Base-by-base conservation (phyloP, 1,139 yeast genomes). In the Zhuliangozyma blackwelliae region DNA sequence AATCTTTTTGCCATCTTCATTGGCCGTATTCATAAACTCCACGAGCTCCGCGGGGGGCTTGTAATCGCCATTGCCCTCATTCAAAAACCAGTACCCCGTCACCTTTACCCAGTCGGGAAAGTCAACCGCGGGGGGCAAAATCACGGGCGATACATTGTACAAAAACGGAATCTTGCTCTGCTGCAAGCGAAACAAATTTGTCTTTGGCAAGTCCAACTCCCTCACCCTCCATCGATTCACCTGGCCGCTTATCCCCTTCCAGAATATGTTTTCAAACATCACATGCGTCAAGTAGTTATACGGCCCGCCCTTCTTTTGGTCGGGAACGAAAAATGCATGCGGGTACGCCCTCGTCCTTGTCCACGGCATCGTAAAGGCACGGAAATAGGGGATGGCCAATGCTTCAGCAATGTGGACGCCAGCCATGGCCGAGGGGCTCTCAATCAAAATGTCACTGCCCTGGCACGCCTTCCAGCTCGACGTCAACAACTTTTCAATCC, bases 291-390 rank as follows among this genome's bases (percentile, higher is more conserved):
- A 67, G 52, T 87, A 87, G 55, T 90, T 90, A 61, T 90, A 90
- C 5, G 92, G 82, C 1, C 97, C 96, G 7, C 97, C 96, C 58
- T 84, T 77, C 54, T 84, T 87, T 56, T 85, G 95, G 42, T 88
- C 97, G 0, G 97, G 97, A 5, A 88, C 96, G 51, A 90, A 81
- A 48, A 90, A 89, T 0, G 97, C 97, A 65, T 90, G 97, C 1
- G 97, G 97, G 54, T 90, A 90, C 0, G 96, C 95, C 46, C 95
- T 72, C 0, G 97, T 90, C 48, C 96, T 66, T 0, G 97, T 87
- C 97, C 97, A 90, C 0, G 97, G 97, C 97, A 90, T 90, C 0
- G 97, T 92, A 54, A 90, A 92, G 0, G 97, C 97, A 49, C 97
- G 70, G 68, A 86, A 85, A 54, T 90, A 90, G 0, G 97, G 96